A percentile compares a stretch with the other conserved stretches of the same genome.
phyloP scores from a whole-genome alignment of 441 rosid genomes.

The Euphorbia schlechtendalii region DNA sequence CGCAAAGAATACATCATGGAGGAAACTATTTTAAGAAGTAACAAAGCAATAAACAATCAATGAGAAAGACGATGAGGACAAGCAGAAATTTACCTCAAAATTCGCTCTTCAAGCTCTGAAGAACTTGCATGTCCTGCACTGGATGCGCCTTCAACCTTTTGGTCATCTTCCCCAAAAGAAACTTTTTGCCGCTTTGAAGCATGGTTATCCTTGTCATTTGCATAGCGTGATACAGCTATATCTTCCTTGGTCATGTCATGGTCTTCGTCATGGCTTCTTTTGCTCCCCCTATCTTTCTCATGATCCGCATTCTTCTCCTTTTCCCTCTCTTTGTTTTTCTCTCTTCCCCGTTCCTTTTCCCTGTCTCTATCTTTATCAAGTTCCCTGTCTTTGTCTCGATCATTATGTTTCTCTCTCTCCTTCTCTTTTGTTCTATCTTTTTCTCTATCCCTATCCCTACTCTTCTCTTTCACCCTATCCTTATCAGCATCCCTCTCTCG shows the following conservation, averaged over 20 bases:
- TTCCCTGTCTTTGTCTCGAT: slow-evolving; percentile 48
- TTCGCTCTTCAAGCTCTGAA: slow-evolving; percentile 49
- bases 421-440: slow-evolving; percentile 36
- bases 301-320: slow-evolving; percentile 27
- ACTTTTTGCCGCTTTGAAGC: slow-evolving; percentile 22
- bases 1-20: not conserved
- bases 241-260: slow-evolving; percentile 27
- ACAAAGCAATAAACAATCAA: not conserved
- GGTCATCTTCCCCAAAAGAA: slow-evolving; percentile 23
- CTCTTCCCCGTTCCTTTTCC: slow-evolving; percentile 40
- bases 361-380: slow-evolving; percentile 38
- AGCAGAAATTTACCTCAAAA: slow-evolving; percentile 49
- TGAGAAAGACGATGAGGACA: not conserved
- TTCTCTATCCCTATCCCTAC: slow-evolving; percentile 42
- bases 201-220: slow-evolving; percentile 35
- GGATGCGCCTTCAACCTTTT: slow-evolving; percentile 28
- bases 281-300: slow-evolving; percentile 36
- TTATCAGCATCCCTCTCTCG: slow-evolving; percentile 20
- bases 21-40: not conserved
- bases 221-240: slow-evolving; percentile 26
- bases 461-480: slow-evolving; percentile 24
- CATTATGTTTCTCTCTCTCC: slow-evolving; percentile 34
- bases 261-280: slow-evolving; percentile 31
- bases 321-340: too few species aligned
- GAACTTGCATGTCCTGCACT: slow-evolving; percentile 33